These are phyloP conservation scores for Sporisorium exsertum DNA, from an alignment of 1,284 basidiomycete genomes.

Conservation along the genomic window DNA sequence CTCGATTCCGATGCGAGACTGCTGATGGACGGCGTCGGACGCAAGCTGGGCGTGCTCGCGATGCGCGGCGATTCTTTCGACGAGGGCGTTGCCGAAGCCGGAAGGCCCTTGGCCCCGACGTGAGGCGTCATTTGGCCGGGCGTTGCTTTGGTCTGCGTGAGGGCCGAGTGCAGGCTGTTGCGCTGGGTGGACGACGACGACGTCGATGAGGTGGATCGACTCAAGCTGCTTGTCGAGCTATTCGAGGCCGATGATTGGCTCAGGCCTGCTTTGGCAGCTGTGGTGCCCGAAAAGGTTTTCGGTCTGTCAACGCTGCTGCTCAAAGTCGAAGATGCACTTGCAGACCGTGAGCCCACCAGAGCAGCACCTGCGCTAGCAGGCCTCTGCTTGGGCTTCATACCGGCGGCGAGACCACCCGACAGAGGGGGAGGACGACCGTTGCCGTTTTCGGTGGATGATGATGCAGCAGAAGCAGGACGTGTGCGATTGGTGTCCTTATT, in stretches of 20 bases:
- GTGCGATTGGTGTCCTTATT: constrained; percentile 5
- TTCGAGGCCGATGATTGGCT: constrained; percentile 2
- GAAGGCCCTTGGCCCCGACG: constrained; percentile 24
- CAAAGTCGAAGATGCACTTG: not conserved
- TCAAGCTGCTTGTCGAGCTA: constrained; percentile 2
- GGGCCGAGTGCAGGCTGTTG: constrained; percentile 38
- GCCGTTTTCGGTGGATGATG: constrained; percentile 12
- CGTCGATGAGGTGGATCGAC: constrained; percentile 1
- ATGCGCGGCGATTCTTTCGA: constrained; percentile 29
- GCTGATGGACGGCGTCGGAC: constrained; percentile 32
- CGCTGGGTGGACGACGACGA: constrained; percentile 17
- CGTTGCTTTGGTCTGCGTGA: constrained; percentile 23
- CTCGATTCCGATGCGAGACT: constrained; percentile 39
- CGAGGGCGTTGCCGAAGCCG: constrained; percentile 11
- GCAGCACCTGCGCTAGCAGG: constrained; percentile 31
- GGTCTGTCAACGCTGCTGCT: constrained; percentile 14
- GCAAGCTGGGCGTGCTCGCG: constrained; percentile 14
- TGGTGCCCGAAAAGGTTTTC: constrained; percentile 32
- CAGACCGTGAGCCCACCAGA: constrained; percentile 14
- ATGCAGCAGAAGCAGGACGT: constrained; percentile 3
- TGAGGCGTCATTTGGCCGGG: constrained; percentile 30
- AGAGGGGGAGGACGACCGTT: constrained; percentile 16
- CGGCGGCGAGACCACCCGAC: constrained; percentile 23
- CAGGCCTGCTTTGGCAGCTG: constrained; percentile 30
- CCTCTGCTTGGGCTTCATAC: constrained; percentile 48